These are phyloP conservation scores for Eucalyptus guilfoylei DNA, from an alignment of 345 rosid genomes.

Conservation along the genomic window DNA sequence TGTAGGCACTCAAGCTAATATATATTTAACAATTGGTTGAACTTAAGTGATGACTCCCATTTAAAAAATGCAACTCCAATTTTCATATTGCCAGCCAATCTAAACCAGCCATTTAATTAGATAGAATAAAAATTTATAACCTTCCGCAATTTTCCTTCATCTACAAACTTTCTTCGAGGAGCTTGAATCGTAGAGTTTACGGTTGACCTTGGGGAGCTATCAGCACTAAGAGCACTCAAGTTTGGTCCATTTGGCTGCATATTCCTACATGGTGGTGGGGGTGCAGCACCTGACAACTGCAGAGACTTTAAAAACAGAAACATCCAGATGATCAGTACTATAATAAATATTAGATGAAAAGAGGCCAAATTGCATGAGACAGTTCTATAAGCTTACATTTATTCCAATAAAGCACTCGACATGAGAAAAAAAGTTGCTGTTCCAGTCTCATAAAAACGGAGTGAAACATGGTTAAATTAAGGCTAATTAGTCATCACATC, in stretches of 20 bases:
- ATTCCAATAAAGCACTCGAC: background rate
- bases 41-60: background rate
- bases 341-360: background rate
- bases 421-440: background rate
- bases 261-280: slow-evolving; percentile 89
- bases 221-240: slow-evolving; percentile 27
- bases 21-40: background rate
- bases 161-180: slow-evolving; percentile 94
- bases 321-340: background rate
- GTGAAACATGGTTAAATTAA: background rate
- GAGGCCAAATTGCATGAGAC: background rate
- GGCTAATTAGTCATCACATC: background rate
- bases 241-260: slow-evolving; percentile 63
- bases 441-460: background rate
- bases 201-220: slow-evolving; percentile 59
- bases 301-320: background rate
- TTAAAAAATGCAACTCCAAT: background rate
- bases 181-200: slow-evolving; percentile 82
- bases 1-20: background rate
- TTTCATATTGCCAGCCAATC: background rate
- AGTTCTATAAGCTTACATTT: background rate
- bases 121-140: slow-evolving; percentile 10
- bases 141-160: slow-evolving; percentile 97
- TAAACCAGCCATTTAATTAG: background rate
- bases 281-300: slow-evolving; percentile 80